Evolutionary conservation across 768 basidiomycete species (phyloP).

Genomic region (Rhizopogon rudus): DNA sequence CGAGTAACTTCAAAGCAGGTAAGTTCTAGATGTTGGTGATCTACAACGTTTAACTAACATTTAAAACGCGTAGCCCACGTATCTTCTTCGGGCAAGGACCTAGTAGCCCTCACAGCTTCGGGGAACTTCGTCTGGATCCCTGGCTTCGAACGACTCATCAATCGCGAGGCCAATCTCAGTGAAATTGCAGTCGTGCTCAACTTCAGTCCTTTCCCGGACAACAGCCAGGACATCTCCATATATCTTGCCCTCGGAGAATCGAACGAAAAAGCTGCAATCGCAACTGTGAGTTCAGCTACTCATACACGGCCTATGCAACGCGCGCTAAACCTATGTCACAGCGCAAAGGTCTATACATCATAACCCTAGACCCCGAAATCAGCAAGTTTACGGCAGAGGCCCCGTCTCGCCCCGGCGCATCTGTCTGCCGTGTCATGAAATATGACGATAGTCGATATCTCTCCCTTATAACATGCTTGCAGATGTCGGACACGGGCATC

Average conservation of each 20-base stretch:
- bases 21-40: background rate
- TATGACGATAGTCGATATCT: constrained; percentile 12
- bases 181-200: constrained; percentile 25
- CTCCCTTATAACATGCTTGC: constrained; percentile 43
- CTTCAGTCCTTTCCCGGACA: constrained; percentile 13
- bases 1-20: constrained; percentile 24
- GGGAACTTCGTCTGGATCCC: constrained; percentile 23
- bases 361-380: constrained; percentile 20
- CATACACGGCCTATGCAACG: too few relatives aligned
- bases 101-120: constrained; percentile 24
- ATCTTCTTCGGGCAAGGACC: constrained; percentile 40
- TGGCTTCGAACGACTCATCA: constrained; percentile 21
- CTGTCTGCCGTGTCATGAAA: constrained; percentile 14
- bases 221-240: constrained; percentile 24
- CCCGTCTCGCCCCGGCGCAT: constrained; percentile 27
- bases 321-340: background rate
- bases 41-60: background rate
- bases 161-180: constrained; percentile 35
- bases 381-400: constrained; percentile 20
- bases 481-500: constrained; percentile 49
- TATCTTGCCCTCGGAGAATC: constrained; percentile 45
- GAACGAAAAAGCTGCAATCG: constrained; percentile 39
- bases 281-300: constrained; percentile 34
- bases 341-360: constrained; percentile 20
- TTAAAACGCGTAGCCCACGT: constrained; percentile 30